phyloP scores from a whole-genome alignment of 1,139 yeast species.

The Pichia terricola region DNA sequence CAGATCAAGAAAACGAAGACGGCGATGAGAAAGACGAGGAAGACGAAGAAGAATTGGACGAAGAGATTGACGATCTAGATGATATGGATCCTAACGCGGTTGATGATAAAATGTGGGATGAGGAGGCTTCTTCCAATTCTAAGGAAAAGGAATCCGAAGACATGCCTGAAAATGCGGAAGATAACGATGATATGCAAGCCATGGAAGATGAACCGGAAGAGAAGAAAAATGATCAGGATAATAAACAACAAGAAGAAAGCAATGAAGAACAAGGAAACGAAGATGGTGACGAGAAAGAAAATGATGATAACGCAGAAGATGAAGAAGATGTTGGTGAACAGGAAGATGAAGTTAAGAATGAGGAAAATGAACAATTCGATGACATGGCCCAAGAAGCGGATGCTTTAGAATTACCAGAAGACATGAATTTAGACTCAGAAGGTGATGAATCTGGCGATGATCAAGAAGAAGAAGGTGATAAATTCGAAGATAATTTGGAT shows the following conservation, averaged over 20 bases:
- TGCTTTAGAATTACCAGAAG: conserved; percentile 77
- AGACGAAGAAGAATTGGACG: conserved; percentile 64
- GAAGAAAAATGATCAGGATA: conserved; percentile 4
- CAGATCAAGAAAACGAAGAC: conserved; percentile 42
- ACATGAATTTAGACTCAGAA: conserved; percentile 67
- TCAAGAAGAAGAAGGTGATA: conserved; percentile 28
- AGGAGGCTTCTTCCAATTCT: conserved; percentile 66
- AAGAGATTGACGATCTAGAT: conserved; percentile 82
- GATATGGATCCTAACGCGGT: conserved; percentile 90
- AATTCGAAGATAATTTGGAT: conserved; percentile 18
- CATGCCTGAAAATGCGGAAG: conserved; percentile 47
- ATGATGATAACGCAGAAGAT: conserved; percentile 35
- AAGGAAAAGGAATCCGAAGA: conserved; percentile 68
- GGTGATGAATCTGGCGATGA: conserved; percentile 46
- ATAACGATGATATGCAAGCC: conserved; percentile 57
- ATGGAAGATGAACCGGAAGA: conserved; percentile 39
- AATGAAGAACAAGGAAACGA: conserved; percentile 29
- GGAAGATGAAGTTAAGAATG: conserved; percentile 67
- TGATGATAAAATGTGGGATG: conserved; percentile 99
- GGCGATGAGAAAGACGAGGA: conserved; percentile 46
- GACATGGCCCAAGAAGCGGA: conserved; percentile 72
- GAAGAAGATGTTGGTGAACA: conserved; percentile 69
- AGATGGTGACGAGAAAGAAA: conserved; percentile 28
- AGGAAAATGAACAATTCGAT: conserved; percentile 63
- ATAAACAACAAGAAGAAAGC: conserved; percentile 19